Base-by-base conservation (phyloP, 495 filamentous ascomycete species). In the Neurospora tetrasperma region DNA sequence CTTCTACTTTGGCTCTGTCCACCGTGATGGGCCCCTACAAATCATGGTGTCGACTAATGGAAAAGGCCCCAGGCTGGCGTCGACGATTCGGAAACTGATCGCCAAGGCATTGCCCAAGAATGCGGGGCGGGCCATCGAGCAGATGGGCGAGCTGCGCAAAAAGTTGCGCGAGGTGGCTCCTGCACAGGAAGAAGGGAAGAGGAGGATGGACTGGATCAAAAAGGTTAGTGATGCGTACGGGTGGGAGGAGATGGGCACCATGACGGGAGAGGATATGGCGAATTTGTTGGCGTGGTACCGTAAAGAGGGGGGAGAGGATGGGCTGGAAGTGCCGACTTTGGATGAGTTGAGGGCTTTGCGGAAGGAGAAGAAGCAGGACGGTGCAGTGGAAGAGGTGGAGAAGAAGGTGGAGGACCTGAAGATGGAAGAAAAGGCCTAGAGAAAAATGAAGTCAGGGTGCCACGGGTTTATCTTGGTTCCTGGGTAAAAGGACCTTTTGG, bases 21-120 rank as follows among this genome's bases (percentile, higher is more conserved):
- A 99, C 84, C 89, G 96, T 31, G 96, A 98, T 81, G 96, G 96
- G 0, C 96, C 96, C 11, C 81, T 99, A 74, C 96, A 99, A 85
- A 89, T 99, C 74, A 99, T 99, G 96, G 94, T 99, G 69, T 94
- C 91, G 80, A 99, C 96, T 12, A 98, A 98, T 80, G 96, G 96
- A 9, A 98, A 98, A 79, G 96, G 96, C 0, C 96, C 96, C 2
- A 91, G 95, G 82, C 80, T 98, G 72, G 96, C 96, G 14, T 95
- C 91, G 74, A 90, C 95, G 71, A 90, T 99, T 44, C 83, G 96
- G 69, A 88, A 91, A 81, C 88, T 91, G 79, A 97, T 99, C 74
- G 95, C 93, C 16, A 86, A 83, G 31, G 86, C 84, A 42, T 81
- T 99, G 72, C 96, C 96, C 1, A 75, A 79, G 5, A 91, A 95